These are phyloP conservation scores for Zasmidium cellare DNA, from an alignment of 2,329 filamentous ascomycete genomes.

Conservation along the genomic window DNA sequence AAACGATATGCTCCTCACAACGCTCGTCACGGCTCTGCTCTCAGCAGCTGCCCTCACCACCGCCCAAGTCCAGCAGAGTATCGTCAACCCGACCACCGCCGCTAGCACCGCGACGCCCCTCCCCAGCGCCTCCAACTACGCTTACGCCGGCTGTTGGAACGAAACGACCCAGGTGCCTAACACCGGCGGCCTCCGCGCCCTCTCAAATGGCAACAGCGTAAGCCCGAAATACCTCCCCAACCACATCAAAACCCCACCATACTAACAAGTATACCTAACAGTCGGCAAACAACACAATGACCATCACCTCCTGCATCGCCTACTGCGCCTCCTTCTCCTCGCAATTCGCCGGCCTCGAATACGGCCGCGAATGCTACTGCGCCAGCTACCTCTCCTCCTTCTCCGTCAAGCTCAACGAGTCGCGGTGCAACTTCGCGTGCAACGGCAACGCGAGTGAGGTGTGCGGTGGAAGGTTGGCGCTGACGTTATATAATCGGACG, in stretches of 20 bases:
- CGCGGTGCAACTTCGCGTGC: constrained; percentile 53
- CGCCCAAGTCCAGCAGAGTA: constrained; percentile 22
- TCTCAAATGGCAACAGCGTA: constrained; percentile 47
- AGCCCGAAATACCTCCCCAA: constrained; percentile 8
- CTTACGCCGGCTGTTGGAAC: constrained; percentile 60
- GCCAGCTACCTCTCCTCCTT: constrained; percentile 51
- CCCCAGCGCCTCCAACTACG: constrained; percentile 38
- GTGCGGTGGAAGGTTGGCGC: constrained; percentile 54
- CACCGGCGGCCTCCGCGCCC: constrained; percentile 46
- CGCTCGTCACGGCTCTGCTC: neutral
- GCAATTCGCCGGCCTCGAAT: constrained; percentile 58
- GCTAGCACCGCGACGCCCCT: constrained; percentile 24
- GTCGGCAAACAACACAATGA: constrained; percentile 49
- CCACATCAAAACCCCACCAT: neutral
- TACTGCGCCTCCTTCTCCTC: constrained; percentile 47
- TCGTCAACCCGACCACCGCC: constrained; percentile 31
- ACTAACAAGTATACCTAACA: constrained; percentile 5
- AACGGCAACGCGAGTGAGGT: constrained; percentile 53
- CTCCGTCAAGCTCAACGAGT: constrained; percentile 49
- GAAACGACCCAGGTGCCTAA: constrained; percentile 49
- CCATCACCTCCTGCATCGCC: constrained; percentile 51
- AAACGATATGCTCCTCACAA: too few species aligned
- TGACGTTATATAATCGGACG: constrained; percentile 34
- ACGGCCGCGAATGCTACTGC: constrained; percentile 62
- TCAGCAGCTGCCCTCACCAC: neutral